Base-by-base conservation (phyloP, 2,329 filamentous ascomycete species). In the Didymosphaeria variabile region DNA sequence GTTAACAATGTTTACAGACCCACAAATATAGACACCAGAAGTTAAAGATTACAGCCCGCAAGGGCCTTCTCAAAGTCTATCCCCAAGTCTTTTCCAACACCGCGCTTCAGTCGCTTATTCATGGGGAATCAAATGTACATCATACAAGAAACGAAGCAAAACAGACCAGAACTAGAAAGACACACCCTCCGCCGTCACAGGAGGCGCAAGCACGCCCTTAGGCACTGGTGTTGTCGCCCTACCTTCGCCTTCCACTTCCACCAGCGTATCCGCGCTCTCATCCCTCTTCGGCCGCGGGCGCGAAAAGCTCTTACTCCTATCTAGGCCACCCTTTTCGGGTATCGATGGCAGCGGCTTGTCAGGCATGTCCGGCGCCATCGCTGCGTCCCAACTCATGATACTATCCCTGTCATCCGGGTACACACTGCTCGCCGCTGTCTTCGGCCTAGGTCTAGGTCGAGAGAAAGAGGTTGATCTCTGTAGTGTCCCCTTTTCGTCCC, bases 1-100 rank as follows among this genome's bases (percentile, higher is more conserved):
- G 53, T 55, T 55, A 55, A 55, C 53, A 55, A 23, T 46, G 47
- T 55, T 5, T 72, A 68, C 71, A 74, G 71, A 74, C 55, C 19
- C 9, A 32, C 23, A 55, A 57, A 42, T 44, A 50, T 54, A 17
- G 21, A 57, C 45, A 54, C 21, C 26, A 36, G 13, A 46, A 29
- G 52, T 60, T 56, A 60, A 51, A 60, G 42, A 56, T 60, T 60
- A 56, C 29, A 45, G 29, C 1, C 23, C 36, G 29, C 23, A 19
- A 44, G 40, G 21, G 21, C 7, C 38, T 42, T 12, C 34, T 17
- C 10, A 32, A 36, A 36, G n/a, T 50, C 42, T 32, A 44, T 21
- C 52, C 40, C 44, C 40, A 26, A 59, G 15, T 15, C 45, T 21
- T 47, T 44, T n/a, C 38, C 58, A 56, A 52, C 52, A 56, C 52